These are phyloP conservation scores for Aspergillus intermedius DNA, from an alignment of 2,329 filamentous ascomycete species.

Conservation along the genomic window DNA sequence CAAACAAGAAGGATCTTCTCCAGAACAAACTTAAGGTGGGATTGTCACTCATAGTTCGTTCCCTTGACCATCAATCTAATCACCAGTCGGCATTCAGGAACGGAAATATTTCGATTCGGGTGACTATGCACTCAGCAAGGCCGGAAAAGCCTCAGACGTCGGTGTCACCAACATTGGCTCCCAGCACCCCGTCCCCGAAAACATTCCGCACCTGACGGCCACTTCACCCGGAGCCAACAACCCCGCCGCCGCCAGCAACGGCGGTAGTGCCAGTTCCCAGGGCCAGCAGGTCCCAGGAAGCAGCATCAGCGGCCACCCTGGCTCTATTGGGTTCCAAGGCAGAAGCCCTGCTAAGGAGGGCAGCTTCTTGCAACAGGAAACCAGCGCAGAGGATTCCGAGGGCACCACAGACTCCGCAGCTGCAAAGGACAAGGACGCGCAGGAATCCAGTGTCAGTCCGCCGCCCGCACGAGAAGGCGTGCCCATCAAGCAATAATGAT, in stretches of 20 bases:
- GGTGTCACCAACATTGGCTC: slow-evolving; percentile 91
- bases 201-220: slow-evolving; percentile 82
- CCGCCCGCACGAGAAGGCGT: slow-evolving; percentile 48
- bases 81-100: slow-evolving; percentile 50
- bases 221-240: slow-evolving; percentile 44
- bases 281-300: slow-evolving; percentile 36
- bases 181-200: slow-evolving; percentile 89
- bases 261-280: slow-evolving; percentile 22
- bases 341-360: slow-evolving; percentile 86
- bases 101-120: slow-evolving; percentile 98
- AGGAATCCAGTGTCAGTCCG: slow-evolving; percentile 40
- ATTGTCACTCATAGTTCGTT: not conserved
- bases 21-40: slow-evolving; percentile 89
- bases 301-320: slow-evolving; percentile 36
- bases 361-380: slow-evolving; percentile 78
- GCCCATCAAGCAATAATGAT: slow-evolving; percentile 55
- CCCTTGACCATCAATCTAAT: not conserved
- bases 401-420: slow-evolving; percentile 6
- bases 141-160: slow-evolving; percentile 89
- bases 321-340: slow-evolving; percentile 44
- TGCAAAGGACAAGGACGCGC: slow-evolving; percentile 45
- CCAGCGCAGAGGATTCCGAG: slow-evolving; percentile 53
- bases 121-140: slow-evolving; percentile 94
- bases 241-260: slow-evolving; percentile 26
- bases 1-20: slow-evolving; percentile 90